These are phyloP conservation scores for Hericium coralloides DNA, from an alignment of 768 basidiomycete species.

Conservation along the genomic window DNA sequence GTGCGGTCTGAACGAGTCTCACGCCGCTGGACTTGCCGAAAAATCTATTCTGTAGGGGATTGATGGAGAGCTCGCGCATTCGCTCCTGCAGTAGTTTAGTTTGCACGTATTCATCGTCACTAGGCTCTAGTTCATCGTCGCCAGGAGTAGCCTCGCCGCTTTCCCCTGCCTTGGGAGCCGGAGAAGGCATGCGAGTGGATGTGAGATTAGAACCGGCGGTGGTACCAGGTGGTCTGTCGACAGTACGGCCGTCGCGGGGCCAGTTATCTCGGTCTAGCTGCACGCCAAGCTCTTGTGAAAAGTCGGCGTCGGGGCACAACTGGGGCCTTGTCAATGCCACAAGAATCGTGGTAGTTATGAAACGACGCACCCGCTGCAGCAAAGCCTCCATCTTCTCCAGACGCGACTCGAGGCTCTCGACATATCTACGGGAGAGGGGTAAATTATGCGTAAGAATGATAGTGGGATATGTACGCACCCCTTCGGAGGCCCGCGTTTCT, in stretches of 20 bases:
- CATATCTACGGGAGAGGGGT: conserved; percentile 19
- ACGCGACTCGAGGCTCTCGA: conserved; percentile 32
- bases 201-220: neutral
- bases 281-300: conserved; percentile 48
- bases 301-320: conserved; percentile 59
- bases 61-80: conserved; percentile 21
- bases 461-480: conserved; percentile 29
- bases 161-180: neutral
- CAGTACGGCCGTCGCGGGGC: conserved; percentile 10
- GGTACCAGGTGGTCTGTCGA: conserved; percentile 8
- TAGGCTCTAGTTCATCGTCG: conserved; percentile 5
- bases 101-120: conserved; percentile 20
- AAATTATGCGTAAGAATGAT: neutral
- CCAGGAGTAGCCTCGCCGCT: neutral
- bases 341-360: too few relatives aligned
- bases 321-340: conserved; percentile 15
- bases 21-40: conserved; percentile 36
- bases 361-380: conserved; percentile 24
- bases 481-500: conserved; percentile 55
- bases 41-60: conserved; percentile 20
- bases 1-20: conserved; percentile 31
- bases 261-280: conserved; percentile 31
- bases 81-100: conserved; percentile 20
- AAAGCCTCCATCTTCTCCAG: conserved; percentile 35
- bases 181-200: neutral